These are phyloP conservation scores for Solanum etuberosum DNA, from an alignment of 257 asterid species.

Conservation along the genomic window DNA sequence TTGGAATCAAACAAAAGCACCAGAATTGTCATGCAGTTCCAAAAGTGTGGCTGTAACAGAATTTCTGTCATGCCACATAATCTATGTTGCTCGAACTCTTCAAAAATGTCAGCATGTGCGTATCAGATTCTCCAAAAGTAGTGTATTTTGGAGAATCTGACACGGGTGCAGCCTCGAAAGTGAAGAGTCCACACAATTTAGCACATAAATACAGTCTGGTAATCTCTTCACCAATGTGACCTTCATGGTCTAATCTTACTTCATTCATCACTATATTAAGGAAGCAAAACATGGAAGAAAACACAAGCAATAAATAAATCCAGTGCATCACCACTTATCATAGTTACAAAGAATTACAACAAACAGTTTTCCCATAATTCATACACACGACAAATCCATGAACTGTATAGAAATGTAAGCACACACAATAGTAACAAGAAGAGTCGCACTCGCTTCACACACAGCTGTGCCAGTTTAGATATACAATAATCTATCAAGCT, in stretches of 20 bases:
- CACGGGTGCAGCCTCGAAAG: not conserved
- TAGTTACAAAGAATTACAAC: not conserved
- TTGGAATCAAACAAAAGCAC: too few species aligned
- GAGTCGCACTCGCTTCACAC: constrained; percentile 9
- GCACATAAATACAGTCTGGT: not conserved
- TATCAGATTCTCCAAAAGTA: too few species aligned
- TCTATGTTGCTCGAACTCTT: not conserved
- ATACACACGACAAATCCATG: not conserved
- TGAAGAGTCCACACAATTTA: not conserved
- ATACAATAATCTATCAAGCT: not conserved
- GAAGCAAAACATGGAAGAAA: not conserved
- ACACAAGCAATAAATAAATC: not conserved
- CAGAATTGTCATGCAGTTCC: too few species aligned
- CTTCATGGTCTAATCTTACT: not conserved
- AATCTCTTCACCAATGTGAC: not conserved
- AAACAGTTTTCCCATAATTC: not conserved
- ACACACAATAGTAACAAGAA: not conserved
- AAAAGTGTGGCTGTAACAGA: too few species aligned
- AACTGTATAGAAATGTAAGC: not conserved
- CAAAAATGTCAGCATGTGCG: too few species aligned
- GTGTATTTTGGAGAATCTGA: too few species aligned
- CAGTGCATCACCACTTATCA: not conserved
- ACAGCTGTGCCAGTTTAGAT: not conserved
- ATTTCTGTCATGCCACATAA: not conserved
- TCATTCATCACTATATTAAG: not conserved